Evolutionary conservation across 2,329 filamentous ascomycete species (phyloP), one percentile per base, ranked within the genome.

Genomic region (Sclerotiophoma versabilis): DNA sequence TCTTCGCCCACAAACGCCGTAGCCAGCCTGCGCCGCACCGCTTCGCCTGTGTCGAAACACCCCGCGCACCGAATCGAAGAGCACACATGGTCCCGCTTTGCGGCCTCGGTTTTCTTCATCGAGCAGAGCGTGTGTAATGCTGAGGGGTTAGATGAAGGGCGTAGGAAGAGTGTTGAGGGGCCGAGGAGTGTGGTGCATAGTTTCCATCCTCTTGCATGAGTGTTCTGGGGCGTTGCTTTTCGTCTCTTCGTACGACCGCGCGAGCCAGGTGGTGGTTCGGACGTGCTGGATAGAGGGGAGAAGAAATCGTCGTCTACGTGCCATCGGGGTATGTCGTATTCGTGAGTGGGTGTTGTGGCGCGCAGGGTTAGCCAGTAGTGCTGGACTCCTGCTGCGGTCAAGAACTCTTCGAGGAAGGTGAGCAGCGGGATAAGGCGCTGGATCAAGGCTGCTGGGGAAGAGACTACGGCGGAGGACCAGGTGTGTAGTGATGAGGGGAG

Each of bases 251-350:
- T 15, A 17, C 30, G n/a, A 27, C 11, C 6, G 6, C 11, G 6
- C 11, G 25, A 6, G 25, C 11, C 25, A 6, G 25, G 25, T 11
- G 25, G 6, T 6, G 25, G 25, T 6, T 11, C 11, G 25, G 25
- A 27, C 11, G 30, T 33, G n/a, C 14, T 33, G 11, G 25, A 22
- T 14, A 20, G 22, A 4, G 39, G 14, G 2, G 45, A 27, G 61
- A 75, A 83, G 64, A 82, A 82, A 14, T 79, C 65, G 49, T 83
- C 79, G 56, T 83, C 80, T 0, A 78, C 78, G 54, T 83, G 80
- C 80, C 80, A 82, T 39, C 80, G 68, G 0, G 77, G 76, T 9
- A 58, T 67, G 57, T 82, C 76, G 60, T 75, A 82, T 22, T 81
- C 78, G 26, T 59, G 37, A 0, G 77, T 79, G 0, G 77, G 71